Base-by-base conservation (phyloP, 352 stramenopile species). In the Phytophthora lateralis region DNA sequence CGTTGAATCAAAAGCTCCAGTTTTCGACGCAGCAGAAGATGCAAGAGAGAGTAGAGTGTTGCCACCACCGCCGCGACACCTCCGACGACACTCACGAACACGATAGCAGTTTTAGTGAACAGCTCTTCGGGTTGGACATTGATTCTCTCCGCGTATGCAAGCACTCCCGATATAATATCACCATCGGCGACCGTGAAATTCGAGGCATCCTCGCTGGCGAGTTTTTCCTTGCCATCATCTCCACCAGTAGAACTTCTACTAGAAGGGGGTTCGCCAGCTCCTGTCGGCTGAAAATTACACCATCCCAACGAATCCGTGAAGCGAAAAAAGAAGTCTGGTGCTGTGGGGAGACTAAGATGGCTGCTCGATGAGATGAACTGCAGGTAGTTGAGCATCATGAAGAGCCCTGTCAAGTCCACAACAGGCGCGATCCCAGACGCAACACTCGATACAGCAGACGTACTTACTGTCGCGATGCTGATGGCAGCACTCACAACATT, bases 291-390 rank as follows among this genome's bases (percentile, higher is more conserved):
- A 27, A 91, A 73, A 52, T 82, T 81, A 37, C 53, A 75, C 82
- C 82, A 91, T 0, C 80, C 80, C 9, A 91, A 70, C 42, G 82
- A 88, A 44, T 91, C 82, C 4, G 78, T 89, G 51, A 91, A 89
- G 29, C 82, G 60, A 46, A 80, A 78, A 51, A 82, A 88, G 37
- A 89, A 89, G 18, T 79, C 61, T 0, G 82, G 82, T 6, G 82
- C 82, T 3, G 56, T 73, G 0, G 82, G 82, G 46, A 91, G 58
- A 29, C 67, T 80, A 35, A 91, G 62, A 43, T 91, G 82, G 49
- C 82, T 89, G 14, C 64, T 75, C 1, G 78, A 86, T 24, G 82
- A 78, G 18, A 91, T 56, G 43, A 91, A 91, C 60, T 91, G 82
- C 21, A 91, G 59, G 26, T 91, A 91, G 49, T 80, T 82, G 54